Evolutionary conservation across 2,329 filamentous ascomycete species (phyloP).

Genomic region (Pyricularia grisea): DNA sequence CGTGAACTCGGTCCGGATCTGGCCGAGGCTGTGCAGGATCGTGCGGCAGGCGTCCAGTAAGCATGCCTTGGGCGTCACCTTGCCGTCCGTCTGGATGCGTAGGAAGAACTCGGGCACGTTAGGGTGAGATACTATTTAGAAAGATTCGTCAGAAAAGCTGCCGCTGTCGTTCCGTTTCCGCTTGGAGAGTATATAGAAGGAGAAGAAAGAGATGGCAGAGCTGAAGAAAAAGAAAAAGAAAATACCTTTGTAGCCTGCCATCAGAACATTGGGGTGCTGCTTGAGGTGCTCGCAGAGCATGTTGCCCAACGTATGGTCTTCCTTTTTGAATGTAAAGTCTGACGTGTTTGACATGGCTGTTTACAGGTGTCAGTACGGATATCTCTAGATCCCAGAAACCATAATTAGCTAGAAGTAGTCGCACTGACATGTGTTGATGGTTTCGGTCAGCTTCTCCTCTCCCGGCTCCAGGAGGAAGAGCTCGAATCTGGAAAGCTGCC

Average conservation of each 20-base stretch:
- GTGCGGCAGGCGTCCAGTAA: slow-evolving; percentile 73
- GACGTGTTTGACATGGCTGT: slow-evolving; percentile 87
- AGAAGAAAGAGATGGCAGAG: neutral
- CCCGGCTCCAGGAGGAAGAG: slow-evolving; percentile 79
- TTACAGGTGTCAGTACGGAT: slow-evolving; percentile 5
- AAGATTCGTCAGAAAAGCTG: neutral
- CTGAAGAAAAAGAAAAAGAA: neutral
- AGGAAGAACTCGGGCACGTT: slow-evolving; percentile 56
- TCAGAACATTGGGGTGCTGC: slow-evolving; percentile 73
- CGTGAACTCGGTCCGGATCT: slow-evolving; percentile 78
- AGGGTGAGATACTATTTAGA: slow-evolving; percentile 44
- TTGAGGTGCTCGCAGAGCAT: slow-evolving; percentile 79
- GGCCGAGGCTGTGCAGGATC: slow-evolving; percentile 71
- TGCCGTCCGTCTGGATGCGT: slow-evolving; percentile 86
- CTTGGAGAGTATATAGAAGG: neutral
- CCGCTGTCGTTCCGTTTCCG: neutral
- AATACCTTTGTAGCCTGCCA: slow-evolving; percentile 85
- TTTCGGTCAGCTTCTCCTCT: slow-evolving; percentile 89
- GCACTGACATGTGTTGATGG: slow-evolving; percentile 20
- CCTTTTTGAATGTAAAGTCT: slow-evolving; percentile 91
- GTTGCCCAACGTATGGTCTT: slow-evolving; percentile 93
- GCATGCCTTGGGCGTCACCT: slow-evolving; percentile 80
- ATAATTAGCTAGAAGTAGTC: neutral
- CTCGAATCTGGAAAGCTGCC: slow-evolving; percentile 63
- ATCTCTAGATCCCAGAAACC: neutral